Evolutionary conservation across 2,329 filamentous ascomycete genomes (phyloP).

Genomic region (Exophiala lecanii-corni): DNA sequence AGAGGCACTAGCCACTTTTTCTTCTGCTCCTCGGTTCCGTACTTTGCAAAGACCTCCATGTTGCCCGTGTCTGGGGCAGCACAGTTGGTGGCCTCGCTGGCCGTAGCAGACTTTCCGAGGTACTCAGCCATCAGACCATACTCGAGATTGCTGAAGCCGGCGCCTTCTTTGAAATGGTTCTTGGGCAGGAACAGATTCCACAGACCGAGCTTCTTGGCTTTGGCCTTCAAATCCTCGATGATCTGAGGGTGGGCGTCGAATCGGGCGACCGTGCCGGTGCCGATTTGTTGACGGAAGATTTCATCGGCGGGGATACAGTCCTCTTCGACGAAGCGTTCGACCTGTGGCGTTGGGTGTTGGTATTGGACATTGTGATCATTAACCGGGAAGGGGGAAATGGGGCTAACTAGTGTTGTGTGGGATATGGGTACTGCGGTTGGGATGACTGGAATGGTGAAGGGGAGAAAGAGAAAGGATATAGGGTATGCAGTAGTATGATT

Average conservation of each 20-base stretch:
- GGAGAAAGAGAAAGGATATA: no score
- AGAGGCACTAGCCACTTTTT: constrained; percentile 74
- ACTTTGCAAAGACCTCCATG: constrained; percentile 92
- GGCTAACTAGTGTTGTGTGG: no score
- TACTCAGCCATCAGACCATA: constrained; percentile 98
- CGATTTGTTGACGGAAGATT: constrained; percentile 74
- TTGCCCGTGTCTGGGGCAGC: constrained; percentile 89
- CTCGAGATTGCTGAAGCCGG: constrained; percentile 81
- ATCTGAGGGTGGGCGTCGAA: constrained; percentile 76
- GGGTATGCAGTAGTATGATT: no score
- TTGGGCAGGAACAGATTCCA: constrained; percentile 99
- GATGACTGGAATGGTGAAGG: no score
- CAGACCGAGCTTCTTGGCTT: constrained; percentile 75
- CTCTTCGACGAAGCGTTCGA: constrained; percentile 95
- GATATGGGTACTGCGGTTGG: no score
- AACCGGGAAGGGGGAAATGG: no score
- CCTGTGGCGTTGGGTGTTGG: no score
- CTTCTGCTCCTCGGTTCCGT: constrained; percentile 70
- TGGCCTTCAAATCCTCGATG: constrained; percentile 82
- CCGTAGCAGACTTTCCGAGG: constrained; percentile 77
- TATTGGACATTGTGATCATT: no score
- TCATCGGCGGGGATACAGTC: constrained; percentile 85
- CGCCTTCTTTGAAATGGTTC: constrained; percentile 91
- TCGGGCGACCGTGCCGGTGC: constrained; percentile 57
- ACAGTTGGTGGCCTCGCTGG: constrained; percentile 85